Base-by-base conservation (phyloP, 768 basidiomycete genomes). In the Macrolepiota fuliginosa region DNA sequence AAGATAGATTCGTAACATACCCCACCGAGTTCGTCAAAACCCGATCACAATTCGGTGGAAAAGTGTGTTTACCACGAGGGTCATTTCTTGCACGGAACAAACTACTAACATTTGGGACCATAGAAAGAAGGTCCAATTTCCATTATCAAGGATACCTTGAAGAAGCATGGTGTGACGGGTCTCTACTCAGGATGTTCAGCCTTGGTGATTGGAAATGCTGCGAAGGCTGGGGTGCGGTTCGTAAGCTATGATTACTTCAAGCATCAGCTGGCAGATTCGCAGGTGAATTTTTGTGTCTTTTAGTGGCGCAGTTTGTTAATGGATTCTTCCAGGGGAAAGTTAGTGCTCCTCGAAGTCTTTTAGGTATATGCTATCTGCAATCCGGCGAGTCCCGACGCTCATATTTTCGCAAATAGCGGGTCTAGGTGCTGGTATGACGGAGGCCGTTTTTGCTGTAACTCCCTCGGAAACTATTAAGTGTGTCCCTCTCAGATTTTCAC, bases 391-490 rank as follows among this genome's bases (percentile, higher is more conserved):
- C 37, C 54, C n/a, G 15, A 39, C 10, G 5, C 54, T 65, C 25
- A 42, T 52, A 39, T 36, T 15, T 7, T 47, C n/a, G 42, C 54
- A 25, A 39, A 9, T 67, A 86, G 91, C 91, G 62, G 91, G 91
- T 32, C 76, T 92, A 11, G 89, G 90, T 32, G 96, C 96, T 1
- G 96, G 96, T 3, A 85, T 94, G 86, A 89, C 80, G 68, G 96
- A 98, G 73, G 94, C 96, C 0, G 71, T 98, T 22, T 85, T 98
- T 59, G 96, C 96, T 1, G 96, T 99, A 2, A 98, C 96, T 0
- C 96, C 96, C 2, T 95, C 93, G 12, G 96, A 99, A 73, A 98
- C 96, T 0, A 97, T 98, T 80, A 99, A 99, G 96, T 96, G 52
- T 45, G 91, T 74, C 1, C 35, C 42, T 19, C 13, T 58, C 54